Conservation (phyloP, 2,329 filamentous ascomycete species). For the Arthrobotrys iridis region DNA sequence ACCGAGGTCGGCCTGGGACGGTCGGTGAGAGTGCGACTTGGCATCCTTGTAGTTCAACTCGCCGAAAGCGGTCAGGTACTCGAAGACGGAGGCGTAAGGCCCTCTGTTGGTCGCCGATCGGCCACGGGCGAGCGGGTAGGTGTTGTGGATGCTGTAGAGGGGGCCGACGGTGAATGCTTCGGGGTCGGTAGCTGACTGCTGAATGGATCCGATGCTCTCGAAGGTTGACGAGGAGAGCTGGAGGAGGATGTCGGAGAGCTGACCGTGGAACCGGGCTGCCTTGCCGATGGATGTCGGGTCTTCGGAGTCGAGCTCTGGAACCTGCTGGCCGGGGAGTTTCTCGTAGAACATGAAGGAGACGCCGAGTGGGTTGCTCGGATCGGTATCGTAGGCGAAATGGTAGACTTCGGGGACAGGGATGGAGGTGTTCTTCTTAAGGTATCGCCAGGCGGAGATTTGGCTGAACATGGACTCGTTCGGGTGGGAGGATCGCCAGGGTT, state of each 20-base stretch:
- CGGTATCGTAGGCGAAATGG: constrained; percentile 39
- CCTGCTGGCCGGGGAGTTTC: constrained; percentile 23
- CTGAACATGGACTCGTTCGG: constrained; percentile 41
- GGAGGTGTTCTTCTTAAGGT: constrained; percentile 40
- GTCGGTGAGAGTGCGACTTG: constrained; percentile 36
- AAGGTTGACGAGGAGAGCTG: constrained; percentile 37
- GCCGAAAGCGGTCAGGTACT: constrained; percentile 43
- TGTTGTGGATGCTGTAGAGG: constrained; percentile 43
- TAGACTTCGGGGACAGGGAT: constrained; percentile 48
- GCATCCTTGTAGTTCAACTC: constrained; percentile 49
- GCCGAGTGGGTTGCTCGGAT: constrained; percentile 29
- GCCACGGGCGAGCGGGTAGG: constrained; percentile 49
- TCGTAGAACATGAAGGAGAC: constrained; percentile 49
- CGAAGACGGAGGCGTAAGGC: constrained; percentile 36
- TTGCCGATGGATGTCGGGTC: constrained; percentile 29
- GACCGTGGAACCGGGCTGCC: constrained; percentile 43
- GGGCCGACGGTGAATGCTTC: constrained; percentile 47
- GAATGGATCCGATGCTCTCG: constrained; percentile 47
- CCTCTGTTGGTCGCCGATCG: constrained; percentile 39
- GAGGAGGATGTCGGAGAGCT: constrained; percentile 48
- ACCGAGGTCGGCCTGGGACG: constrained; percentile 29
- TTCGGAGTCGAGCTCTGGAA: constrained; percentile 47
- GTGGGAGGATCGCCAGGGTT: constrained; percentile 50
- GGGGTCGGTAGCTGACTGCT: constrained; percentile 28
- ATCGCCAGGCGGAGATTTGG: constrained; percentile 45